Evolutionary conservation across 2,329 filamentous ascomycete genomes (phyloP).

Genomic region (Karstenula rhodostoma): DNA sequence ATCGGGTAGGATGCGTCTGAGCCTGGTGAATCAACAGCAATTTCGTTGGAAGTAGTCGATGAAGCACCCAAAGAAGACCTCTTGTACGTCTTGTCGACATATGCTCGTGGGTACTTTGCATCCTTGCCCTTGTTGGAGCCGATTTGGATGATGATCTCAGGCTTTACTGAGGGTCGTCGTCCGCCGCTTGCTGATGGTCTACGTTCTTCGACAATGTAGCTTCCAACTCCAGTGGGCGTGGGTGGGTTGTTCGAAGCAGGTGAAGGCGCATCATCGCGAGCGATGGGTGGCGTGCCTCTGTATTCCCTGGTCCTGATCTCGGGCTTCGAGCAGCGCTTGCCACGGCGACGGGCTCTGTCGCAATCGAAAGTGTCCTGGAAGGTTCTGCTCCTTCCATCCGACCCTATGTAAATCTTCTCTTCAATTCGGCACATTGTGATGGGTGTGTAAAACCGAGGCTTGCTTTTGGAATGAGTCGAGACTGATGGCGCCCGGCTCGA

Average conservation of each 20-base stretch:
- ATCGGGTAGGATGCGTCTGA: constrained; percentile 43
- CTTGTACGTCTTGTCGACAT: constrained; percentile 32
- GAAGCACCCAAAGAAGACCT: constrained; percentile 34
- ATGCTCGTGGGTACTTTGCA: constrained; percentile 31
- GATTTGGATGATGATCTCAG: constrained; percentile 41
- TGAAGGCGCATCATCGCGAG: constrained; percentile 38
- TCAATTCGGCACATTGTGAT: constrained; percentile 44
- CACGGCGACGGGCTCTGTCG: constrained; percentile 29
- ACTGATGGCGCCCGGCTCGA: neutral
- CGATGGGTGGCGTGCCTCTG: constrained; percentile 23
- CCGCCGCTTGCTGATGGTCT: constrained; percentile 31
- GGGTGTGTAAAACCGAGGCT: neutral
- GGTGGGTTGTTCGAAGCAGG: constrained; percentile 41
- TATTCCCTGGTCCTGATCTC: constrained; percentile 36
- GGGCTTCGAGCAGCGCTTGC: constrained; percentile 35
- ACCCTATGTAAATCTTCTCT: constrained; percentile 37
- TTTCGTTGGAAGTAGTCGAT: constrained; percentile 34
- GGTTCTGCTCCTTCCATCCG: constrained; percentile 35
- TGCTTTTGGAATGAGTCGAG: neutral
- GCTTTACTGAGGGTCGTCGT: constrained; percentile 36
- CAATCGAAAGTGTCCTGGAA: constrained; percentile 38
- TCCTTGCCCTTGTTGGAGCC: constrained; percentile 33
- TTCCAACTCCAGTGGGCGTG: constrained; percentile 36
- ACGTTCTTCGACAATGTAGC: constrained; percentile 35
- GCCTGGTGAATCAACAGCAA: constrained; percentile 37